Evolutionary conservation across 1,284 basidiomycete species (phyloP).

Genomic region (Coniferiporia sulphurascens): DNA sequence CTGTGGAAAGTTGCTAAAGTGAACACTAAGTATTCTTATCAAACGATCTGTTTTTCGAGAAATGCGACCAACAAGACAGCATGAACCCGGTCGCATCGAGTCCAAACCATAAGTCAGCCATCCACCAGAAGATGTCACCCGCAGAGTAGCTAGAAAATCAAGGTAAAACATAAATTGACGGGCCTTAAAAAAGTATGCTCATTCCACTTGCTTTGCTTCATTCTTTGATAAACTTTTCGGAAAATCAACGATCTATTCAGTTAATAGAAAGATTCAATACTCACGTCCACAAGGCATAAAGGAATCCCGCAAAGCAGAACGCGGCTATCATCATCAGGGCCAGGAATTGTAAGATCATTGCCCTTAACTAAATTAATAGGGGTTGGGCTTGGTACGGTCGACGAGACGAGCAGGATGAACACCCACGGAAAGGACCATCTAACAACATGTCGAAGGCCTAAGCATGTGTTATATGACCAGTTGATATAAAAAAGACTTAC

Average conservation of each 20-base stretch:
- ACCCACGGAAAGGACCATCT: constrained; percentile 55
- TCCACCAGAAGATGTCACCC: constrained; percentile 61
- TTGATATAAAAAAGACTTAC: constrained; percentile 26
- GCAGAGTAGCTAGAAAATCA: constrained; percentile 37
- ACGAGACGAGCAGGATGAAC: neutral
- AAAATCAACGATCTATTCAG: constrained; percentile 12
- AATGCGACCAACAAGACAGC: constrained; percentile 50
- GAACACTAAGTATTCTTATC: neutral
- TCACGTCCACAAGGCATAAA: constrained; percentile 88
- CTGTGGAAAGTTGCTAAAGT: constrained; percentile 68
- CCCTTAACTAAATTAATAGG: constrained; percentile 40
- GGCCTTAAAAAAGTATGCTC: neutral
- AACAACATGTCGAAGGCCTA: neutral
- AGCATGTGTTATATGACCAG: neutral
- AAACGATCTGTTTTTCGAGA: neutral
- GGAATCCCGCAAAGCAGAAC: constrained; percentile 86
- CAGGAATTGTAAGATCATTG: constrained; percentile 77
- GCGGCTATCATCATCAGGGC: constrained; percentile 82
- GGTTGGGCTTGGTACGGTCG: too few relatives aligned
- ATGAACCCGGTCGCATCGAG: constrained; percentile 80
- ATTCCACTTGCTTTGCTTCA: constrained; percentile 42
- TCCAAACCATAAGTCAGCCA: constrained; percentile 88
- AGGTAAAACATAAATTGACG: neutral
- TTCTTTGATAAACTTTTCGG: constrained; percentile 51
- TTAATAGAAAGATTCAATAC: constrained; percentile 28